Conservation (phyloP, 1,284 basidiomycete genomes). For the Ceratobasidium sp. region DNA sequence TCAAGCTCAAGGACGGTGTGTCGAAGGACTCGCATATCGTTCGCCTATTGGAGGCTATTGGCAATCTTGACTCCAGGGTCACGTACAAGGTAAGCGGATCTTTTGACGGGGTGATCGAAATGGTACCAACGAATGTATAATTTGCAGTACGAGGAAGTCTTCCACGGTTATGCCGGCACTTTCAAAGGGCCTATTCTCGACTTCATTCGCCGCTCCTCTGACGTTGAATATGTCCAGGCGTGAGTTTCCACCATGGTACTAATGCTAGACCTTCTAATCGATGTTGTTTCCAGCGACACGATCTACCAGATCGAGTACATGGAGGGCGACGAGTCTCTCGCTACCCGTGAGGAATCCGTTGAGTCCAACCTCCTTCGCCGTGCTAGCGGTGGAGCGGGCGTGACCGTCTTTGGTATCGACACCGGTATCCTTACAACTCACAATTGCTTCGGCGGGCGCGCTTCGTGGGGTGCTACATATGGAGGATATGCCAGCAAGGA, state of each 20-base stretch:
- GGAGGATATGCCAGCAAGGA: conserved; percentile 43
- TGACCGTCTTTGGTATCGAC: conserved; percentile 20
- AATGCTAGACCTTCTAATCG: background rate
- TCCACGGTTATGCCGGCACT: conserved; percentile 32
- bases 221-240: conserved; percentile 39
- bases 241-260: background rate
- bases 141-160: conserved; percentile 21
- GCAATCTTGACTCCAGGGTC: conserved; percentile 34
- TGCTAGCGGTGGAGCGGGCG: conserved; percentile 7
- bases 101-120: background rate
- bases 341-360: background rate
- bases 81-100: conserved; percentile 19
- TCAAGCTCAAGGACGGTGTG: conserved; percentile 44
- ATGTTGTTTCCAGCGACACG: background rate
- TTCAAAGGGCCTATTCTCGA: conserved; percentile 27
- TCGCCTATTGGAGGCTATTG: conserved; percentile 28
- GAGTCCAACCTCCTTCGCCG: conserved; percentile 19
- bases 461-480: conserved; percentile 46
- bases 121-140: background rate
- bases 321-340: conserved; percentile 37
- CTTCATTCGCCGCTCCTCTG: conserved; percentile 37
- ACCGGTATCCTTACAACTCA: conserved; percentile 42
- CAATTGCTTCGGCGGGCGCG: conserved; percentile 44
- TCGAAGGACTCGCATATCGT: conserved; percentile 34
- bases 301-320: conserved; percentile 30